A percentile compares a stretch with the other conserved stretches of the same genome.
Evolutionary conservation across 202 grass and related monocot genomes (phyloP).

Genomic region (Musa balbisiana): DNA sequence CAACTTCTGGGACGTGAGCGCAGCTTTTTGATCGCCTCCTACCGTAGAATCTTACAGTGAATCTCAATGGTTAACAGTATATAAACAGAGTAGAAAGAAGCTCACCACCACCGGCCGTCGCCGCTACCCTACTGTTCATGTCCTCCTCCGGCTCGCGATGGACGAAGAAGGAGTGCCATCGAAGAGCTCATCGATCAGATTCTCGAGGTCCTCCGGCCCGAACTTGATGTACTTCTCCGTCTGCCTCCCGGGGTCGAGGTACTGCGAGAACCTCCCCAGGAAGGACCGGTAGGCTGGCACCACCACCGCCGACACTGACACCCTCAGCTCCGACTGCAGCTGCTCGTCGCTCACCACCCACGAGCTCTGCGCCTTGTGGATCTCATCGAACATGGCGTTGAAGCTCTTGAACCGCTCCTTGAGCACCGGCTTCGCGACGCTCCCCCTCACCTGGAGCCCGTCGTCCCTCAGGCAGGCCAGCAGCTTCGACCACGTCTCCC

Average conservation of each 20-base stretch:
- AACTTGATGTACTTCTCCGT: conserved; percentile 23
- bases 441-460: conserved; percentile 25
- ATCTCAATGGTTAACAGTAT: no score
- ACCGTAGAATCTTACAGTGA: no score
- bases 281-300: conserved; percentile 17
- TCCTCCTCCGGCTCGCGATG: neutral
- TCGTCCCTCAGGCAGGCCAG: conserved; percentile 20
- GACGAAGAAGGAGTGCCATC: neutral
- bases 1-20: no score
- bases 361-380: conserved; percentile 14
- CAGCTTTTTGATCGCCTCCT: no score
- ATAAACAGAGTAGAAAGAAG: no score
- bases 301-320: conserved; percentile 10
- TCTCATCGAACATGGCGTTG: conserved; percentile 9
- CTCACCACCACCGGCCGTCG: no score
- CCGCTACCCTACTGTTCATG: neutral
- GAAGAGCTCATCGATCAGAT: conserved; percentile 7
- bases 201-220: neutral
- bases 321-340: conserved; percentile 12
- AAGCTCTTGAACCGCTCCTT: conserved; percentile 24
- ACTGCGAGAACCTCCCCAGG: conserved; percentile 2
- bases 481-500: conserved; percentile 33
- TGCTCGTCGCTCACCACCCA: conserved; percentile 21
- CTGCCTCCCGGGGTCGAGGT: conserved; percentile 7
- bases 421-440: conserved; percentile 3